Evolutionary conservation across 1,284 basidiomycete species (phyloP).

Genomic region (Cryptococcus sp.): DNA sequence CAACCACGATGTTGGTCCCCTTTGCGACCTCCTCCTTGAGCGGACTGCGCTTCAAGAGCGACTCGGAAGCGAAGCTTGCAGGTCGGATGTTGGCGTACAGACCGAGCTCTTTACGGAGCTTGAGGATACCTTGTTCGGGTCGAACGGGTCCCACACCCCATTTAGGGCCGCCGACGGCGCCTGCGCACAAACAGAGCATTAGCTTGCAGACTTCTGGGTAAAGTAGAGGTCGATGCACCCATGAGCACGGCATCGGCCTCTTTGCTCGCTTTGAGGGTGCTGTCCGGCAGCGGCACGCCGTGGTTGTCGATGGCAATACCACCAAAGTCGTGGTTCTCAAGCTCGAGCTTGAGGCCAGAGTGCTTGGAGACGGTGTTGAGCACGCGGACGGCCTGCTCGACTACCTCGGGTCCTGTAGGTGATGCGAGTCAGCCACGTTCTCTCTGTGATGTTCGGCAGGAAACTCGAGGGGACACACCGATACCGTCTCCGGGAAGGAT

Average conservation of each 20-base stretch:
- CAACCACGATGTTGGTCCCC: constrained; percentile 89
- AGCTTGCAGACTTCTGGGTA: not conserved
- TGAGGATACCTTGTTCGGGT: constrained; percentile 91
- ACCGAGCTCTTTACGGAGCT: constrained; percentile 89
- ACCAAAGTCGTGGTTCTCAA: constrained; percentile 74
- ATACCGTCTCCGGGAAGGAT: constrained; percentile 96
- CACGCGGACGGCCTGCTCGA: constrained; percentile 83
- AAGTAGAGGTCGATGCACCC: constrained; percentile 64
- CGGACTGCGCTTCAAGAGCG: constrained; percentile 88
- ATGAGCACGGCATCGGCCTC: constrained; percentile 88
- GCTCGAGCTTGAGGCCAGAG: constrained; percentile 73
- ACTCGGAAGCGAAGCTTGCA: constrained; percentile 89
- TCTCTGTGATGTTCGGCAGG: not conserved
- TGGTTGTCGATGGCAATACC: constrained; percentile 88
- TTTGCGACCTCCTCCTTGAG: constrained; percentile 81
- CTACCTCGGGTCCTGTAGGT: constrained; percentile 82
- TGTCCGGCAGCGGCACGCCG: constrained; percentile 80
- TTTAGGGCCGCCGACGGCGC: constrained; percentile 95
- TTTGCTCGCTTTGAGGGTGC: constrained; percentile 83
- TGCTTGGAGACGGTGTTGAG: constrained; percentile 72
- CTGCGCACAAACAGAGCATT: constrained; percentile 55
- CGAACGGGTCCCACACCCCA: constrained; percentile 94
- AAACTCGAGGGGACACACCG: constrained; percentile 59
- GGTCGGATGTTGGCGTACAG: constrained; percentile 98
- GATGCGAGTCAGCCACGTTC: not conserved